Base-by-base conservation (phyloP, 1,139 yeast genomes). In the Zygoascus meyerae region DNA sequence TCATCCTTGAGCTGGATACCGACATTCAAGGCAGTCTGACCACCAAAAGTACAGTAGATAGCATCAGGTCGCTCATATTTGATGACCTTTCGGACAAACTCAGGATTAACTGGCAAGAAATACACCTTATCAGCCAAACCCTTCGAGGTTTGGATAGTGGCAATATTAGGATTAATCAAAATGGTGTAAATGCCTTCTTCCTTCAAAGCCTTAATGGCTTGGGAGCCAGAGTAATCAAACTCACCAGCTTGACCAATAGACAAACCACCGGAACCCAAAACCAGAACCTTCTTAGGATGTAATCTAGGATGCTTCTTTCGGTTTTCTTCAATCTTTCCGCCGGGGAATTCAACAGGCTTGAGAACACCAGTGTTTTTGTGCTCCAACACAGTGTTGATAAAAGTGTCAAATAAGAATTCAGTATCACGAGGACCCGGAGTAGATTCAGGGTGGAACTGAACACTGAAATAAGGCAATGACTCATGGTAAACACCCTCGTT, bases 211-310 rank as follows among this genome's bases (percentile, higher is more conserved):
- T 71, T 71, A 60, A 71, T 71, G 38, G 75, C 75, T 70, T 86
- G 95, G 52, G 97, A 87, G 63, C 97, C 97, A 48, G 97, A 89
- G 72, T 92, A 92, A 70, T 92, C 99, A 66, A 92, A 92, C 72
- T 92, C 99, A 70, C 99, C 99, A 55, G 99, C 99, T 75, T 92
- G 99, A 62, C 99, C 99, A 69, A 92, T 92, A 50, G 95, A 85
- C 61, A 92, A 77, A 68, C 99, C 99, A 74, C 99, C 99, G 43
- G 97, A 90, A 58, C 99, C 99, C 61, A 92, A 78, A 52, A 92
- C 95, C 63, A 92, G 79, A 35, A 92, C 98, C 72, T 94, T 94
- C 75, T 89, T 86, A 61, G 85, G 95, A 47, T 84, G 77, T 43
- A 81, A 86, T 58, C 80, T 79, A 59, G 95, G 95, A 52, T 78